phyloP scores from a whole-genome alignment of 768 basidiomycete species.

The Grammothele lineata region DNA sequence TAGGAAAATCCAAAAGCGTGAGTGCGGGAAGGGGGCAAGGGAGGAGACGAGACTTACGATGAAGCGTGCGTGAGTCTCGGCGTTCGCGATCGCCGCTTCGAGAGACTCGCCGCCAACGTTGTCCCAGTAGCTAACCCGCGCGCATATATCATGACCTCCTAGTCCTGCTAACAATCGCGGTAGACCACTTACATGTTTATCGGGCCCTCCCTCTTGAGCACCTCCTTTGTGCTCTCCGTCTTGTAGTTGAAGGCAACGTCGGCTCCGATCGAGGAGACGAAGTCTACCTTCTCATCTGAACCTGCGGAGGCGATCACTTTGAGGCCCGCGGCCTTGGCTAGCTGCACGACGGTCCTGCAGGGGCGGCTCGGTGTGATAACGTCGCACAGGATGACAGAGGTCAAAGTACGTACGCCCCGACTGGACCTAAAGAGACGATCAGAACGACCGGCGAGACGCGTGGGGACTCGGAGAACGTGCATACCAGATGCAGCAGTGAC shows the following conservation, averaged over 20 bases:
- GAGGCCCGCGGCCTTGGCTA: constrained; percentile 38
- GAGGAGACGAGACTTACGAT: constrained; percentile 11
- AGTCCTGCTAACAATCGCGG: too few relatives aligned
- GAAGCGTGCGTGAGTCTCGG: background rate
- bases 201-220: constrained; percentile 53
- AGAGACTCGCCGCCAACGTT: constrained; percentile 7
- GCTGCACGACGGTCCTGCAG: constrained; percentile 30
- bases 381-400: too few relatives aligned
- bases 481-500: constrained; percentile 41
- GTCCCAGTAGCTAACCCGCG: constrained; percentile 2
- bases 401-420: constrained; percentile 49
- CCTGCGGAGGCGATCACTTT: constrained; percentile 74
- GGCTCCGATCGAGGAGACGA: constrained; percentile 52
- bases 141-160: too few relatives aligned
- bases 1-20: too few relatives aligned
- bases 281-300: constrained; percentile 68
- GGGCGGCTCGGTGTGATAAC: too few relatives aligned
- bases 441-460: too few relatives aligned
- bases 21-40: background rate
- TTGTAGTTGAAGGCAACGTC: constrained; percentile 78
- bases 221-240: constrained; percentile 45
- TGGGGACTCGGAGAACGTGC: background rate
- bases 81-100: constrained; percentile 1
- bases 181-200: constrained; percentile 37
- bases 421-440: constrained; percentile 31